These are phyloP conservation scores for Coemansia aciculifera DNA, from an alignment of 192 early-diverging fungal species.

Conservation along the genomic window DNA sequence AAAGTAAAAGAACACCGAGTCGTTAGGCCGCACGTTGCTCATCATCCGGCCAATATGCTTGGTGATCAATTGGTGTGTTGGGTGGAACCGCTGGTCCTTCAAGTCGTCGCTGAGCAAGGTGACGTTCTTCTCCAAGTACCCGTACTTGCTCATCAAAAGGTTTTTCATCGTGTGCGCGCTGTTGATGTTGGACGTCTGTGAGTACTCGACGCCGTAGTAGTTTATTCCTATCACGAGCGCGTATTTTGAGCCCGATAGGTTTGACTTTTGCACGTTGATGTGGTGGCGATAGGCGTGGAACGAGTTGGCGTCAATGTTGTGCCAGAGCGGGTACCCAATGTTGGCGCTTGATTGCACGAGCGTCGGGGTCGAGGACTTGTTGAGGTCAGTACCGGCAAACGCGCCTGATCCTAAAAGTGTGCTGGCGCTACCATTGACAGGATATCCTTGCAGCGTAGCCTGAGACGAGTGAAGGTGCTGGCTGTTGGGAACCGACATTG, in stretches of 20 bases:
- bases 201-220: slow-evolving; percentile 56
- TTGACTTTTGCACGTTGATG: slow-evolving; percentile 34
- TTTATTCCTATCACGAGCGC: slow-evolving; percentile 62
- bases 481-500: slow-evolving; percentile 4
- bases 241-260: slow-evolving; percentile 43
- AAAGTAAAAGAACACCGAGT: slow-evolving; percentile 77
- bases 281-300: slow-evolving; percentile 43
- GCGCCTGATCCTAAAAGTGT: slow-evolving; percentile 9
- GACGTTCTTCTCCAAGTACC: slow-evolving; percentile 61
- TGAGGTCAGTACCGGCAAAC: neutral
- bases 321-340: slow-evolving; percentile 27
- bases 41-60: slow-evolving; percentile 70
- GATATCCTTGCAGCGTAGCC: slow-evolving; percentile 9
- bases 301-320: slow-evolving; percentile 26
- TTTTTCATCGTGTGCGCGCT: slow-evolving; percentile 58
- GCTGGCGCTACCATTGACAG: slow-evolving; percentile 1
- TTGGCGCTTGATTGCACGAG: slow-evolving; percentile 13
- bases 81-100: slow-evolving; percentile 33
- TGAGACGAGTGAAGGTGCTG: slow-evolving; percentile 18
- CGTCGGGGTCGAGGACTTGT: slow-evolving; percentile 8
- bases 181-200: slow-evolving; percentile 59
- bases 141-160: slow-evolving; percentile 60
- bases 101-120: slow-evolving; percentile 73
- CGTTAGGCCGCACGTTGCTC: slow-evolving; percentile 63
- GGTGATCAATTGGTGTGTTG: slow-evolving; percentile 61